Base-by-base conservation (phyloP, 2,329 filamentous ascomycete species). In the Plenodomus biglobosus region DNA sequence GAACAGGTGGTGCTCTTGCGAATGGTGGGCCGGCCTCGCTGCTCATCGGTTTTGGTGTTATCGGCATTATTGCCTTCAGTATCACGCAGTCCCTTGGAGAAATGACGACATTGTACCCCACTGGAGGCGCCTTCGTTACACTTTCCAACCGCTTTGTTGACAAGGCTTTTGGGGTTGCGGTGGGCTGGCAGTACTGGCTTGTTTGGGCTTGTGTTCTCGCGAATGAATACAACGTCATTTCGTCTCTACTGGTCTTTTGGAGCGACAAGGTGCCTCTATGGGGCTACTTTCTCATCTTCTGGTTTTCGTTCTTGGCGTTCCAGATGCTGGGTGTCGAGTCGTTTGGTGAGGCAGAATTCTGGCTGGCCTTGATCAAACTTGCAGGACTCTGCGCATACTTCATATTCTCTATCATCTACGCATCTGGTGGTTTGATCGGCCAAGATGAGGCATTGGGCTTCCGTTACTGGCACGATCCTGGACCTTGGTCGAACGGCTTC, bases 1-100 rank as follows among this genome's bases (percentile, higher is more conserved):
- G 87, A 15, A 80, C 85, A 2, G 87, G 88, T 30, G 83, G 85
- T 39, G 87, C 87, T 0, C 74, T 92, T 19, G 76, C 80, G 11
- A 81, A 78, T 36, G 87, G 86, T 46, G 88, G 88, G 0, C 87
- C 88, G 15, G 87, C 85, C 0, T 84, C 86, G 0, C 72, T 90
- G 40, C 68, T 91, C 30, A 89, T 91, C 62, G 87, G 87, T 1
- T 92, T 91, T 55, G 87, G 85, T 10, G 79, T 89, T 53, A 82
- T 90, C 49, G 88, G 85, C 11, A 79, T 89, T 52, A 81, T 90
- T 51, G 86, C 86, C 1, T 81, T 64, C 50, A 79, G 76, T 56
- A 80, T 86, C 55, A 89, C 88, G 82, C 87, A 90, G 75, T 86
- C 83, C 3, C 73, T 91, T 6, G 87, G 87, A 17, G 87, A 91